phyloP scores from a whole-genome alignment of 257 asterid species.

The Vinca minor region DNA sequence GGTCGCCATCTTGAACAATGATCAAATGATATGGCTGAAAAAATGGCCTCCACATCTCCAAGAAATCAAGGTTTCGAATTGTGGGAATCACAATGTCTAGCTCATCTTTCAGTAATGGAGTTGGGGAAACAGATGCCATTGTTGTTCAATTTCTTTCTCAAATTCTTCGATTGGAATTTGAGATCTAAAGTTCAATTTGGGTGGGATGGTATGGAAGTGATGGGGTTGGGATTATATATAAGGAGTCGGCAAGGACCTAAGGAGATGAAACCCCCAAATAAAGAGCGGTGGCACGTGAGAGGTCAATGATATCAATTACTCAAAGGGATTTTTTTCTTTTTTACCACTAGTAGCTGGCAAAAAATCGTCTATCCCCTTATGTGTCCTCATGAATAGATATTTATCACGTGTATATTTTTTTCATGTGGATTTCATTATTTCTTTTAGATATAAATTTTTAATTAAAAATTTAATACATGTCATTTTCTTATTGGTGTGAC shows the following conservation, averaged over 20 bases:
- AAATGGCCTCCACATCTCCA: conserved; percentile 74
- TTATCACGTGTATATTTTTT: too few relatives aligned
- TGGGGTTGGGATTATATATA: not conserved
- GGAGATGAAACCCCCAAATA: conserved; percentile 5
- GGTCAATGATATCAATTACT: not conserved
- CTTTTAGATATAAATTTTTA: too few relatives aligned
- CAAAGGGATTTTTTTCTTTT: too few relatives aligned
- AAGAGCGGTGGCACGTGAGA: conserved; percentile 16
- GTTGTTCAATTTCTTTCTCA: too few relatives aligned
- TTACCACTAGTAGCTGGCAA: too few relatives aligned
- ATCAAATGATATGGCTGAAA: conserved; percentile 60
- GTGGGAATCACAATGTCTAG: conserved; percentile 70
- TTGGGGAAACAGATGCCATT: conserved; percentile 34
- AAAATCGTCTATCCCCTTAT: too few relatives aligned
- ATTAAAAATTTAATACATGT: too few relatives aligned
- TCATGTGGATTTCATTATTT: too few relatives aligned
- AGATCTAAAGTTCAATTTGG: not conserved
- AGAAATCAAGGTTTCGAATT: conserved; percentile 60
- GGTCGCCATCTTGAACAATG: conserved; percentile 75
- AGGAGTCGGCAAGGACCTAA: not conserved
- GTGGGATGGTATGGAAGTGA: not conserved
- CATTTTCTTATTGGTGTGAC: too few relatives aligned
- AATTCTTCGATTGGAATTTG: not conserved
- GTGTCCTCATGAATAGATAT: too few relatives aligned
- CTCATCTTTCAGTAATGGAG: conserved; percentile 53